A percentile compares a stretch with the other conserved stretches of the same genome.
Conservation (phyloP, 73 alveolate species). For the Paramecium pentaurelia region DNA sequence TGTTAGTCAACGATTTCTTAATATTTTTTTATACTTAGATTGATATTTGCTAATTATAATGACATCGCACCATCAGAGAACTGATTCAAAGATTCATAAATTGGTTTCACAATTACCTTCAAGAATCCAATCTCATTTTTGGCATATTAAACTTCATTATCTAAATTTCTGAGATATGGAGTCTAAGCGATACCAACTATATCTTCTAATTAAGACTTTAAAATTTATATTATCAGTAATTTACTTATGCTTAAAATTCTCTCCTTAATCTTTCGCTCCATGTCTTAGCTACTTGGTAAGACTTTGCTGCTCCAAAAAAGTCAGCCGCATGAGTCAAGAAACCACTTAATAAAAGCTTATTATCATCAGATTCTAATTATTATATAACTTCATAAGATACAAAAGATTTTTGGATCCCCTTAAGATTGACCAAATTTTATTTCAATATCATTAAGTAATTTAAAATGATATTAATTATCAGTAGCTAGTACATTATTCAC, state of each 20-base stretch:
- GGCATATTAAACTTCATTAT: not conserved
- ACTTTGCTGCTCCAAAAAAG: constrained; percentile 42
- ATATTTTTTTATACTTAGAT: not conserved
- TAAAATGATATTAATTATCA: constrained; percentile 42
- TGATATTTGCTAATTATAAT: not conserved
- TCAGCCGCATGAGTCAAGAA: constrained; percentile 32
- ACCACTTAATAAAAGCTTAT: not conserved
- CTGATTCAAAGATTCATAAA: constrained; percentile 39
- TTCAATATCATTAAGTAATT: constrained; percentile 7
- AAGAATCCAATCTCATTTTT: constrained; percentile 54
- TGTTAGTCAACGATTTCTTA: not conserved
- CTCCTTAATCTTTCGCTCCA: constrained; percentile 46
- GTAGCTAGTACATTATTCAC: constrained; percentile 75
- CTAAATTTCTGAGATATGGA: constrained; percentile 32
- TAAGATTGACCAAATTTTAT: not conserved
- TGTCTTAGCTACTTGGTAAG: not conserved
- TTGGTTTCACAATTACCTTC: constrained; percentile 34
- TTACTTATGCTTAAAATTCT: constrained; percentile 56
- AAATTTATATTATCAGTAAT: not conserved
- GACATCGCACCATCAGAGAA: constrained; percentile 1
- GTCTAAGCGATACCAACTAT: constrained; percentile 3
- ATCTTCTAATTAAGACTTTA: constrained; percentile 34
- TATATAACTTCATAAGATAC: not conserved
- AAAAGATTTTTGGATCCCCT: not conserved
- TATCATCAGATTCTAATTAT: constrained; percentile 14